Base-by-base conservation (phyloP, 352 stramenopile genomes). In the Globisporangium radiosum region DNA sequence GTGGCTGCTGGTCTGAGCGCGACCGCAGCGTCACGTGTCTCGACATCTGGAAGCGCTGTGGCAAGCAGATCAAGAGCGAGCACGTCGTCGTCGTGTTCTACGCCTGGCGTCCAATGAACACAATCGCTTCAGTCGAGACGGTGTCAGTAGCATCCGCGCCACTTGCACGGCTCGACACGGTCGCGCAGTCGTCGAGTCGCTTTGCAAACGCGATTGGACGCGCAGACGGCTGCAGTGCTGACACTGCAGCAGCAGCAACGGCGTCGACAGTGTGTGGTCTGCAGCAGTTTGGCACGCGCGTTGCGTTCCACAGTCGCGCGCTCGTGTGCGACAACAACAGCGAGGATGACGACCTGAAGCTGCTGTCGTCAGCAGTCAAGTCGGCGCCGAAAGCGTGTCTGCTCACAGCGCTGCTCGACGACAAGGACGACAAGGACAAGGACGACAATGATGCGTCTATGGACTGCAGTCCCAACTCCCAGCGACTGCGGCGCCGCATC, bases 11-110 rank as follows among this genome's bases (percentile, higher is more conserved):
- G 78, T 85, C 71, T 5, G 70, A 68, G 15, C 54, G 71, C 33
- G 70, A 80, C 49, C 59, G 63, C 8, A 63, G 75, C 43, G 66
- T 86, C 36, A 87, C 82, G 36, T 92, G 82, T 58, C 73, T 87
- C 33, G 78, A 92, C 54, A 77, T 92, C 44, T 90, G 79, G 82
- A 87, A 82, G 43, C 62, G 72, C 33, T 87, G 66, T 33, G 82
- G 82, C 25, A 85, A 85, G 49, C 68, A 76, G 43, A 72, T 60
- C 42, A 85, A 79, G 15, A 77, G 73, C 58, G 77, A 90, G 68
- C 78, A 88, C 54, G 74, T 92, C 36, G 80, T 87, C 11, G 70
- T 85, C n/a, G 73, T 92, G 10, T 85, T 71, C 43, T 92, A 92
- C 55, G 42, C 70, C 36, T 92, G 82, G 82, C 52, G 49, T 13